phyloP scores from a whole-genome alignment of 192 early-diverging fungal genomes.

The Gaertneriomyces sp. region DNA sequence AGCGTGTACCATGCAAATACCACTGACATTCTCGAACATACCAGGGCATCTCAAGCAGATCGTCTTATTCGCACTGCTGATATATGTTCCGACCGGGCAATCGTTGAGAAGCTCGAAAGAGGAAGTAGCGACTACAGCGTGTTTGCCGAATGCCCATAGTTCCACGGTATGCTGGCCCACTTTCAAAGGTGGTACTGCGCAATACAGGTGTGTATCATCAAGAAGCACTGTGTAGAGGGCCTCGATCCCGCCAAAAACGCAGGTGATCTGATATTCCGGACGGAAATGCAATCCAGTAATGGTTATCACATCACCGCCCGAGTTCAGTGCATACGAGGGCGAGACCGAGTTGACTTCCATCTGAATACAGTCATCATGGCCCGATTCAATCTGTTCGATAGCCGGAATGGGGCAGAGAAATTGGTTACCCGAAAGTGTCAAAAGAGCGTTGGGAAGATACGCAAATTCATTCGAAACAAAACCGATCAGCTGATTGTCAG shows the following conservation, averaged over 20 bases:
- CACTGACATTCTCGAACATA: neutral
- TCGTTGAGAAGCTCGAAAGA: constrained; percentile 13
- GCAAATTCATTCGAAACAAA: constrained; percentile 12
- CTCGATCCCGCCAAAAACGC: constrained; percentile 17
- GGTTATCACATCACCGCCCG: neutral
- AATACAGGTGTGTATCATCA: neutral
- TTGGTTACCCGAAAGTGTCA: constrained; percentile 11
- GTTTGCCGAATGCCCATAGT: constrained; percentile 11
- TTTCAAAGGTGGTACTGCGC: constrained; percentile 8
- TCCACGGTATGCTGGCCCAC: constrained; percentile 2
- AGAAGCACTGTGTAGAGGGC: constrained; percentile 8
- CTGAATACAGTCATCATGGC: constrained; percentile 6
- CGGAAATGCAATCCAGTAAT: constrained; percentile 11
- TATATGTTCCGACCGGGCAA: constrained; percentile 22
- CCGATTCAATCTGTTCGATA: constrained; percentile 12
- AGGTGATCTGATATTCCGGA: neutral
- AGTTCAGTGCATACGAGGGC: constrained; percentile 7
- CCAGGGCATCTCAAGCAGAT: constrained; percentile 19
- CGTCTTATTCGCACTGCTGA: constrained; percentile 1
- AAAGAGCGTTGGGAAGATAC: neutral
- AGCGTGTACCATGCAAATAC: neutral
- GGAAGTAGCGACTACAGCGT: constrained; percentile 7
- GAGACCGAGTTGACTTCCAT: constrained; percentile 6
- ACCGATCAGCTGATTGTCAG: constrained; percentile 11
- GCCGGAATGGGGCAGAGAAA: constrained; percentile 26